Evolutionary conservation across 768 basidiomycete genomes (phyloP), one percentile per base, ranked within the genome.

Genomic region (Rhodotorula graminis): DNA sequence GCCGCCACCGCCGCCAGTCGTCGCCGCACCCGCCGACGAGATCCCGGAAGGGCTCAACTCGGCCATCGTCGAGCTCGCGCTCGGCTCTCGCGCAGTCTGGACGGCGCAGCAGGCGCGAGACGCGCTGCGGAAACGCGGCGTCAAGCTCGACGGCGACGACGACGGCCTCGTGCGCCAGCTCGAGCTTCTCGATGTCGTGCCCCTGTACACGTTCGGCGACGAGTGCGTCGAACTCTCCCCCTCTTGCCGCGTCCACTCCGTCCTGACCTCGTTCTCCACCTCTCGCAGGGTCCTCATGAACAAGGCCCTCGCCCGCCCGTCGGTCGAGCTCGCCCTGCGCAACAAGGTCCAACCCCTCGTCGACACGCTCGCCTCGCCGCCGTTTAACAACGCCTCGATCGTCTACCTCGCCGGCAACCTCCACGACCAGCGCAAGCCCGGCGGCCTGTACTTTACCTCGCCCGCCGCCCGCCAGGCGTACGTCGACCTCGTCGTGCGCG

Each of bases 381-480:
- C 67, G 27, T 63, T n/a, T 25, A 18, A 42, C 25, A 3, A 29
- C 55, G 52, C 62, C 27, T 50, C 44, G 2, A 56, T 63, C 53
- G 23, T 69, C 61, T 58, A 56, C 55, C 59, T 69, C 56, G 44
- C 21, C 6, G 67, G 67, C 23, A 55, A 55, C 42, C 40, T 60
- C 6, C 67, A 68, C 61, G 67, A 68, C 67, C 67, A 62, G 31
- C 67, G 67, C 53, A 61, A 62, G 52, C 66, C 71, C 23, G 71
- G 71, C 25, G 66, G 59, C 2, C 23, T 72, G 7, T n/a, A 62
- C 40, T 72, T 72, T 50, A 27, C 61, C 14, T 60, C 61, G 14
- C 25, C 49, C 10, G 44, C 47, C 2, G 71, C 33, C 37, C 37
- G 65, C 19, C 52, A 72, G 27, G 55, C 6, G 0, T 72, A 59